Conservation (phyloP, 768 basidiomycete genomes). For the Hirschioporus abietinus region DNA sequence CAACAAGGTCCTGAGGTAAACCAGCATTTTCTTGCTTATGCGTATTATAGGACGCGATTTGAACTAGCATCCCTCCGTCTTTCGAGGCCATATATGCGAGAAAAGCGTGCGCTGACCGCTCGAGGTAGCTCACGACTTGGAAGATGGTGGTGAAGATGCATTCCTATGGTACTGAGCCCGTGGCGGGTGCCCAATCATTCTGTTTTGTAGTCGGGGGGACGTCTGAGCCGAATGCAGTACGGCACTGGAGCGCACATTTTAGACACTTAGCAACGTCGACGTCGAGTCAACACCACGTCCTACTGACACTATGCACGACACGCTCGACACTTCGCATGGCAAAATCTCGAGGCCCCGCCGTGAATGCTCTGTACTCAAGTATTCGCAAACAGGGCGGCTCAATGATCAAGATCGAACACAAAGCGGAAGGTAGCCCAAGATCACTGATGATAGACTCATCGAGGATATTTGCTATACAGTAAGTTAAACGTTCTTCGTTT, state of each 20-base stretch:
- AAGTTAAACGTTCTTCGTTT: conserved; percentile 95
- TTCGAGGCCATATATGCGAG: not conserved
- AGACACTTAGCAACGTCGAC: not conserved
- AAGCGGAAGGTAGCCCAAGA: conserved; percentile 23
- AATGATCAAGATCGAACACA: conserved; percentile 72
- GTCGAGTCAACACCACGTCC: not conserved
- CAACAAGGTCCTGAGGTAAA: conserved; percentile 79
- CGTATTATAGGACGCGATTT: conserved; percentile 88
- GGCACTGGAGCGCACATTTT: not conserved
- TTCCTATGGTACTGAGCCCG: not conserved
- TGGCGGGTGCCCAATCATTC: too few species aligned
- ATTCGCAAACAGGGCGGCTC: conserved; percentile 35
- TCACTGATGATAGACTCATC: conserved; percentile 21
- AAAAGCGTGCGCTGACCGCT: not conserved
- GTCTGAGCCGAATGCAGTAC: not conserved
- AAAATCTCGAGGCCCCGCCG: not conserved
- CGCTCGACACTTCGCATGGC: not conserved
- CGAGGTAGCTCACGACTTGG: not conserved
- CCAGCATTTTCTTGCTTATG: conserved; percentile 75
- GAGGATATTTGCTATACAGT: conserved; percentile 78
- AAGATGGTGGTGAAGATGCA: not conserved
- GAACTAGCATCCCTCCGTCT: conserved; percentile 47
- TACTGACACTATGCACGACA: not conserved
- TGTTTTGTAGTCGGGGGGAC: too few species aligned
- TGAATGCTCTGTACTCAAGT: not conserved